A percentile compares a stretch with the other conserved stretches of the same genome.
phyloP scores from a whole-genome alignment of 257 asterid species.

The Ajuga chamaepitys region DNA sequence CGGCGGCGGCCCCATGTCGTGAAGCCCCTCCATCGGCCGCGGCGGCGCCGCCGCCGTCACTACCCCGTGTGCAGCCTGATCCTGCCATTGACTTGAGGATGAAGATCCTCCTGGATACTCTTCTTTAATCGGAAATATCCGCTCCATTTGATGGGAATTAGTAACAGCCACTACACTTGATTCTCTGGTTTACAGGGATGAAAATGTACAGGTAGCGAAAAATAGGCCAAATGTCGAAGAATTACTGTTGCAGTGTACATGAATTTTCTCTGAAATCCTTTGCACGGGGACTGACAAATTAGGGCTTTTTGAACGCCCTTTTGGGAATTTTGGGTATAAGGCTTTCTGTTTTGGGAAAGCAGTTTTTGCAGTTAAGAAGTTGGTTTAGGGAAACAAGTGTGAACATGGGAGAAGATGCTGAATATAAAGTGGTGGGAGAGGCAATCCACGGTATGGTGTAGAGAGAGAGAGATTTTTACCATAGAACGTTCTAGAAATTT shows the following conservation, averaged over 20 bases:
- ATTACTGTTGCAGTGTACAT: constrained; percentile 7
- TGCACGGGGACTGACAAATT: too few relatives aligned
- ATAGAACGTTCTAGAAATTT: constrained; percentile 49
- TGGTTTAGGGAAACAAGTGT: background rate
- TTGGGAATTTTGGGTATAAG: background rate
- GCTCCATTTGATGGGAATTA: constrained; percentile 21
- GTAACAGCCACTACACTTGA: too few relatives aligned
- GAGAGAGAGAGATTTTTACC: background rate
- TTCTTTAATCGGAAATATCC: constrained; percentile 33
- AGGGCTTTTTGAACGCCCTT: background rate
- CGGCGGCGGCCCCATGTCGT: constrained; percentile 82
- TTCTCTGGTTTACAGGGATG: background rate
- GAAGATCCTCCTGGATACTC: constrained; percentile 33
- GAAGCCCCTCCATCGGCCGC: constrained; percentile 75
- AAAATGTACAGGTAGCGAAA: background rate
- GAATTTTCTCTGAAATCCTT: background rate
- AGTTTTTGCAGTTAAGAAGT: constrained; percentile 23
- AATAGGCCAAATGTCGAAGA: background rate
- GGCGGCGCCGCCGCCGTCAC: constrained; percentile 27
- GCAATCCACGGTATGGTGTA: too few relatives aligned
- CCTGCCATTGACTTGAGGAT: constrained; percentile 18
- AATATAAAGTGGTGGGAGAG: background rate
- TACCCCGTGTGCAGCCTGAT: background rate
- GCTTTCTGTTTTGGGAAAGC: constrained; percentile 26
- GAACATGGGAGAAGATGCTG: background rate